Conservation (phyloP, 352 stramenopile genomes). For the Globisporangium lucens region DNA sequence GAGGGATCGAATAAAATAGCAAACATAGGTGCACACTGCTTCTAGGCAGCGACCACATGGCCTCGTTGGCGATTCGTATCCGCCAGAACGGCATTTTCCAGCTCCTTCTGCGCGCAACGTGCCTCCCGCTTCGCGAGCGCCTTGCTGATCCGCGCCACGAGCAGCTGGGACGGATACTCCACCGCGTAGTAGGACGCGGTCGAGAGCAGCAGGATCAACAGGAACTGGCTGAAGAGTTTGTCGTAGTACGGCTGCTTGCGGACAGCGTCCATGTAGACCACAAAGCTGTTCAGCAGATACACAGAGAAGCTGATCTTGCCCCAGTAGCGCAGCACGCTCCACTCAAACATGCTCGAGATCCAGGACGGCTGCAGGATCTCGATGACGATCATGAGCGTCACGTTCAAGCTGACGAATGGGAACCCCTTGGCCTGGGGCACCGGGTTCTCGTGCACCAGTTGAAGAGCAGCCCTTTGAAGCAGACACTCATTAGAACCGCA, state of each 20-base stretch:
- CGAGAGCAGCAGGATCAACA: too few species aligned
- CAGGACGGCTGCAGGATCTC: conserved; percentile 15
- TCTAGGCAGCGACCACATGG: too few species aligned
- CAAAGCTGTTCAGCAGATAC: conserved; percentile 44
- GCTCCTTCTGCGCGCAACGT: too few species aligned
- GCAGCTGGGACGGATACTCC: too few species aligned
- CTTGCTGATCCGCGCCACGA: too few species aligned
- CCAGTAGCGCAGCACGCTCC: conserved; percentile 17
- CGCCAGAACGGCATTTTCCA: too few species aligned
- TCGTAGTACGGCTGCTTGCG: conserved; percentile 19
- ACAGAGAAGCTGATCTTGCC: conserved; percentile 40
- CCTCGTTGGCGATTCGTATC: too few species aligned
- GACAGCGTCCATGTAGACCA: conserved; percentile 18
- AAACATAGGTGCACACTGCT: too few species aligned
- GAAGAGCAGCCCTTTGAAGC: conserved; percentile 31
- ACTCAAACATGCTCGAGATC: conserved; percentile 7
- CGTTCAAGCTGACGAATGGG: conserved; percentile 25
- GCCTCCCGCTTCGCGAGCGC: too few species aligned
- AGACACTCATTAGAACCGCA: conserved; percentile 28
- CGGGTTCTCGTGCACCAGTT: conserved; percentile 1
- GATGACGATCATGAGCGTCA: conserved; percentile 19
- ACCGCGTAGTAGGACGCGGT: too few species aligned
- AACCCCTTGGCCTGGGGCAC: conserved; percentile 11
- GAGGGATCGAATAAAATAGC: too few species aligned
- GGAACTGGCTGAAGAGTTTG: background rate